Evolutionary conservation across 257 asterid species (phyloP).

Genomic region (Lantana camara): DNA sequence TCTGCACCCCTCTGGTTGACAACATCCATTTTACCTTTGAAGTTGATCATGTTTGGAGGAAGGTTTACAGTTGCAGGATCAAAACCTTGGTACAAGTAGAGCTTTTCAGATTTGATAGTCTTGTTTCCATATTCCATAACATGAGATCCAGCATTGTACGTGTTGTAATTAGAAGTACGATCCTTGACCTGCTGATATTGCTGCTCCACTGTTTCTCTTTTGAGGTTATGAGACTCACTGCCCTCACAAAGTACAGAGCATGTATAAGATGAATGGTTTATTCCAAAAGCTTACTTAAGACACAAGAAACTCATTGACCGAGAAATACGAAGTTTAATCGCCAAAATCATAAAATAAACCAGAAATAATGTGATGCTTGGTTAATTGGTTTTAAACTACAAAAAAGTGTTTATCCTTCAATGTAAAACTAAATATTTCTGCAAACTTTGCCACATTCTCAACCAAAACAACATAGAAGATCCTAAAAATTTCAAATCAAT

Average conservation of each 20-base stretch:
- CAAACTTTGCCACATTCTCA: no score
- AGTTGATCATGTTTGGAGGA: constrained; percentile 48
- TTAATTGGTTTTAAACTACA: no score
- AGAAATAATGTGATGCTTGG: no score
- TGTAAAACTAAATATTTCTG: no score
- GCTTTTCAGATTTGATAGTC: constrained; percentile 60
- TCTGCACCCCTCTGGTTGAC: constrained; percentile 91
- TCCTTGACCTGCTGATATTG: constrained; percentile 79
- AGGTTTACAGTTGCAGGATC: constrained; percentile 71
- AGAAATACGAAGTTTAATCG: no score
- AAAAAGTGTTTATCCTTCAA: no score
- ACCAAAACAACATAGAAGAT: no score
- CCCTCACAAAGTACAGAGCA: not conserved
- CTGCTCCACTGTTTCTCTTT: constrained; percentile 64
- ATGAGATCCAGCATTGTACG: constrained; percentile 72
- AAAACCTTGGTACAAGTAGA: constrained; percentile 74
- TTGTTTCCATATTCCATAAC: constrained; percentile 90
- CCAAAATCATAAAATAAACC: no score
- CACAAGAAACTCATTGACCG: no score
- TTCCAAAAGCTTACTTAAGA: no score
- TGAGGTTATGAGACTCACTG: constrained; percentile 86
- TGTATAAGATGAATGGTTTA: no score
- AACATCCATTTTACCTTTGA: constrained; percentile 41
- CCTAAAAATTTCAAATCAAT: no score
- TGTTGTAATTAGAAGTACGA: constrained; percentile 72